phyloP scores from a whole-genome alignment of 257 asterid genomes.

The Gentiana macrophylla region DNA sequence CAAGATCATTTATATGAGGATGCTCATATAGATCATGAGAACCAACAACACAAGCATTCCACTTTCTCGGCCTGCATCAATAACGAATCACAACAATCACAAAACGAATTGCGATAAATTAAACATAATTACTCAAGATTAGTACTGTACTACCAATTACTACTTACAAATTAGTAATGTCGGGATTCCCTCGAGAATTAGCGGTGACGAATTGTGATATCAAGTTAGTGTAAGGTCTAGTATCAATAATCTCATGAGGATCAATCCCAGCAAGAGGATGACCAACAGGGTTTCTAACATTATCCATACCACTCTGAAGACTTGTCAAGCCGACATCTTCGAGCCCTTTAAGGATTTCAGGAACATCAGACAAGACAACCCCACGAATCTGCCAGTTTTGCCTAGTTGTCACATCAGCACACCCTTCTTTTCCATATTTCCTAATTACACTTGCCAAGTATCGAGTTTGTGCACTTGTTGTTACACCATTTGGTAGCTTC shows the following conservation, averaged over 20 bases:
- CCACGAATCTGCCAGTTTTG: constrained; percentile 99
- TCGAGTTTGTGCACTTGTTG: constrained; percentile 81
- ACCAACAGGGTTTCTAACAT: constrained; percentile 92
- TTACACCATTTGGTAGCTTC: constrained; percentile 93
- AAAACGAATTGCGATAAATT: too few species aligned
- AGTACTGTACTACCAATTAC: too few species aligned
- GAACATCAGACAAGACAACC: constrained; percentile 75
- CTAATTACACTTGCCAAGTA: constrained; percentile 66
- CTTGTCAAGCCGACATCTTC: constrained; percentile 84
- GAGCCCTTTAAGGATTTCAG: constrained; percentile 72
- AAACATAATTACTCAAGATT: too few species aligned
- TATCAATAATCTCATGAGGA: constrained; percentile 80
- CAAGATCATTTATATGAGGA: constrained; percentile 95
- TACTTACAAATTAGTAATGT: constrained; percentile 77
- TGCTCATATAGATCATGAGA: constrained; percentile 96
- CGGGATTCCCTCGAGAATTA: constrained; percentile 75
- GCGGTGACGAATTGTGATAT: constrained; percentile 79
- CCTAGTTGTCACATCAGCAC: constrained; percentile 88
- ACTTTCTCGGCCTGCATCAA: constrained; percentile 81
- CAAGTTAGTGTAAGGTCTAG: constrained; percentile 71
- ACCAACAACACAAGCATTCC: constrained; percentile 93
- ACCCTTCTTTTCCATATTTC: constrained; percentile 80
- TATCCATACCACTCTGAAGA: constrained; percentile 98
- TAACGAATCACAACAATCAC: too few species aligned
- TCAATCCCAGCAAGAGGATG: constrained; percentile 95